These are phyloP conservation scores for Pseudogymnoascus sp. DNA, from an alignment of 2,329 filamentous ascomycete genomes.

Conservation along the genomic window DNA sequence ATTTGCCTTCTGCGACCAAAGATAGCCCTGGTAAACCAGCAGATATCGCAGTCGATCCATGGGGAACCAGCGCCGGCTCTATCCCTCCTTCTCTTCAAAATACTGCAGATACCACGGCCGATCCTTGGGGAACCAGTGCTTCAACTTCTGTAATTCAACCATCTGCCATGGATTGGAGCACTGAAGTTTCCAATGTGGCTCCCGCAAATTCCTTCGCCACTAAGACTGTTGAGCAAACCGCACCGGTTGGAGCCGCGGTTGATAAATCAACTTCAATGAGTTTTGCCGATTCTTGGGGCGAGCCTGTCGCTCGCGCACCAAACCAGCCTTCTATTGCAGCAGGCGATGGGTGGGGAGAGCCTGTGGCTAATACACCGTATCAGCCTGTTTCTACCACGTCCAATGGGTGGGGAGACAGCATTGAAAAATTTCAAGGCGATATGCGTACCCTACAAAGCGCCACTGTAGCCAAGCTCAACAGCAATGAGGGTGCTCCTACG, in stretches of 20 bases:
- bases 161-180: neutral
- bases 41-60: neutral
- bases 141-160: neutral
- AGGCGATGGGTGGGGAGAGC: neutral
- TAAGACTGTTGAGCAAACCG: neutral
- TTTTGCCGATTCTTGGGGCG: neutral
- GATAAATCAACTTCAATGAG: neutral
- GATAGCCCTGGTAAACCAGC: neutral
- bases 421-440: neutral
- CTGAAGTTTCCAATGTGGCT: neutral
- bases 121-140: neutral
- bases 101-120: neutral
- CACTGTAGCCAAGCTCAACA: neutral
- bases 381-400: neutral
- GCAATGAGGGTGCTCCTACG: neutral
- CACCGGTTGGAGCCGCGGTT: neutral
- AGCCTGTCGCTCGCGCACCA: too few relatives aligned
- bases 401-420: neutral
- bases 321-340: neutral
- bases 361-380: neutral
- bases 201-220: neutral
- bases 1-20: neutral
- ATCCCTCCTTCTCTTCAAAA: neutral
- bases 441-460: neutral
- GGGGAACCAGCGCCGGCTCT: neutral